Evolutionary conservation across 164 flowering plant genomes (phyloP), one percentile per base, ranked within the genome.

Genomic region (Taxillus chinensis): DNA sequence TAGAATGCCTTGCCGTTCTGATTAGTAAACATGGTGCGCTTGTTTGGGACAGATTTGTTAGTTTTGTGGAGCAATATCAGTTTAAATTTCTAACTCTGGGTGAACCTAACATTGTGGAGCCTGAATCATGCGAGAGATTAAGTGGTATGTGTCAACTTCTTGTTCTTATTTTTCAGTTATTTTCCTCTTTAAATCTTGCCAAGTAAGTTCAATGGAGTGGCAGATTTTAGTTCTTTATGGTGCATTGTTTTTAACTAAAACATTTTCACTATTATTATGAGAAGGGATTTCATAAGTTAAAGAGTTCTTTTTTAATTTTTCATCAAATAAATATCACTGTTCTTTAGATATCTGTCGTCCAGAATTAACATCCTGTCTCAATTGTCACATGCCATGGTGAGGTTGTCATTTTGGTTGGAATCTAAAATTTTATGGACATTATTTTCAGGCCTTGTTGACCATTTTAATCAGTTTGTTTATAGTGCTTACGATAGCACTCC

Each of bases 1-100:
- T 75, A 27, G 87, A 91, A 62, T 91, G 95, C 71, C 86, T 95
- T 62, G 62, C 80, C 39, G 76, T 74, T 64, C 64, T 91, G 4
- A 53, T 91, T 11, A 67, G 73, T 64, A 78, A 76, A 42, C 71
- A 86, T 66, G 39, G 12, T 49, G 61, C 43, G 41, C 57, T 77
- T 53, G 72, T 82, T 2, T 90, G 93, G 97, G 82, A 81, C 49
- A 76, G 65, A 40, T 79, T 80, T 68, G 59, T 83, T 62, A 5
- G 42, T 50, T 81, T 82, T 78, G 73, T 90, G 61, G 86, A 78
- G 39, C 70, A 73, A 41, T 79, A 72, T 62, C 88, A 77, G 60
- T 57, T 68, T 14, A 59, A n/a, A 13, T 78, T 81, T 64, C 68
- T 76, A 45, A 46, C 70, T 51, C 61, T 45, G 43, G 68, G 59